phyloP scores from a whole-genome alignment of 2,329 filamentous ascomycete genomes.

The Alternaria ethzedia region DNA sequence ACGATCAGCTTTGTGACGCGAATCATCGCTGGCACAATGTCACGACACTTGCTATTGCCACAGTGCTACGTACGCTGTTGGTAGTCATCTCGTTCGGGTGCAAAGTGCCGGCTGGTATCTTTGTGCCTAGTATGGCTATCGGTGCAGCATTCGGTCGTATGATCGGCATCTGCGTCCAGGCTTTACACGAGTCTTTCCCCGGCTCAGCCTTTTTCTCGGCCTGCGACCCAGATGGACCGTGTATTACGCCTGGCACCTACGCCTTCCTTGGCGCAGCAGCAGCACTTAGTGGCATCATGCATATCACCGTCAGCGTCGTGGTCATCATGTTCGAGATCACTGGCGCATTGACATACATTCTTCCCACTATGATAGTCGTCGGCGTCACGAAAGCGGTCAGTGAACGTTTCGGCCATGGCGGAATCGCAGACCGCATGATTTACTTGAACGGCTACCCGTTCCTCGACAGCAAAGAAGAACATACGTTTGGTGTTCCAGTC shows the following conservation, averaged over 20 bases:
- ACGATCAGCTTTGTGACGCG: conserved; percentile 85
- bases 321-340: conserved; percentile 99
- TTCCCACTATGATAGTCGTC: conserved; percentile 98
- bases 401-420: conserved; percentile 90
- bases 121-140: conserved; percentile 97
- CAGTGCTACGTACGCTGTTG: conserved; percentile 78
- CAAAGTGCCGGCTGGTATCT: conserved; percentile 97
- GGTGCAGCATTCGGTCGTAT: conserved; percentile 93
- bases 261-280: conserved; percentile 93
- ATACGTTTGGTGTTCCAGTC: conserved; percentile 93
- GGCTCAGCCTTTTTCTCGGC: conserved; percentile 83
- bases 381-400: conserved; percentile 94
- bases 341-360: conserved; percentile 93
- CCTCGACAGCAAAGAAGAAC: conserved; percentile 95
- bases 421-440: conserved; percentile 97
- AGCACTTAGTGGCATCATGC: conserved; percentile 95
- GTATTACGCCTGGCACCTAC: conserved; percentile 97
- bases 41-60: conserved; percentile 77
- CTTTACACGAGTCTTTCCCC: conserved; percentile 83
- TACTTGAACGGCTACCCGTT: conserved; percentile 98
- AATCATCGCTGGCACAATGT: conserved; percentile 80
- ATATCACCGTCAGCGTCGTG: conserved; percentile 93
- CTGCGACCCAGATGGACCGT: conserved; percentile 89
- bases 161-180: conserved; percentile 92
- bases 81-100: conserved; percentile 97